Evolutionary conservation across 139 green algal genomes (phyloP), one percentile per base, ranked within the genome.

Genomic region (Yamagishiella unicocca): DNA sequence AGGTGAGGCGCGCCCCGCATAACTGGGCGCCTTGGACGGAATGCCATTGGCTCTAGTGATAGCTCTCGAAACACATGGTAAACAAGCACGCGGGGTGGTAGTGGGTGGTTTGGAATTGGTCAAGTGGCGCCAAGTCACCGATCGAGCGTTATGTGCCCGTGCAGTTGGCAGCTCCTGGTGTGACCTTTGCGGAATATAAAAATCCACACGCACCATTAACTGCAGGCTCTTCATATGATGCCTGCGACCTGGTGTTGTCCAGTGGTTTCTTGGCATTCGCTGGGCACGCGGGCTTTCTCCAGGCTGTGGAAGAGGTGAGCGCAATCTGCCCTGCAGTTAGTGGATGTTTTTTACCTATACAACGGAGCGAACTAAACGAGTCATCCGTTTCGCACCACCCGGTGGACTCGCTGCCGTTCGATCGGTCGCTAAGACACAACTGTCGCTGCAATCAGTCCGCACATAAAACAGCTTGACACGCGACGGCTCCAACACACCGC

Each of bases 211-310:
- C 29, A 1, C 64, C 0, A 5, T n/a, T 70, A 4, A 4, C 40
- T 40, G 61, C 79, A 85, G 79, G 61, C 7, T 12, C 40, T 54
- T 42, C 9, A 33, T 40, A 6, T 3, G 61, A 75, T 4, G 40
- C 42, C 4, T 90, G 85, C 43, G 96, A 98, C 84, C 68, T 98
- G 0, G 94, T 98, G 0, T 92, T 98, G 2, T 95, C 90, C 5
- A 95, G 89, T 66, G 96, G 96, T 37, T 98, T 98, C 82, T 83
- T 98, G 46, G 95, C 96, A 1, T 98, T 98, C 88, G 96, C 96
- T 27, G 90, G 93, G 38, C 96, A 98, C 87, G 82, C 91, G 12
- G 95, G 95, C 12, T 98, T 98, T 68, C 78, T 97, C 55, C 62
- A 95, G 76, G 95, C 94, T 10, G 94, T 98, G 1, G 91, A 97